phyloP scores from a whole-genome alignment of 2,329 filamentous ascomycete genomes.

The Dothiorella sarmentorum region DNA sequence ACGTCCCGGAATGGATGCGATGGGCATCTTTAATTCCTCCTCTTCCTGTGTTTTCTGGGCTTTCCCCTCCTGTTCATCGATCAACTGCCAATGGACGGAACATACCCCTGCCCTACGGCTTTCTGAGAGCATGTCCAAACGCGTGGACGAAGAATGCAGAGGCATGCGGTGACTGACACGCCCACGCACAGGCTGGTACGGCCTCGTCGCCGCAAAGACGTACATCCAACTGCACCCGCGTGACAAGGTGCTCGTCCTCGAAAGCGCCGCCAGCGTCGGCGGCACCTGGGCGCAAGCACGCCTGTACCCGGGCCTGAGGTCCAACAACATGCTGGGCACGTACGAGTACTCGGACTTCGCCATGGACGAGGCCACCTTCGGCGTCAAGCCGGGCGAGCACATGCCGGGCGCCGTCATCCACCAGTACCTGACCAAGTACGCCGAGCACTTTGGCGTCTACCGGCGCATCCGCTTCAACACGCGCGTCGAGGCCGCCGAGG shows the following conservation, averaged over 20 bases:
- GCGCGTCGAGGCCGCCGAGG: conserved; percentile 49
- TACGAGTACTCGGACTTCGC: conserved; percentile 40
- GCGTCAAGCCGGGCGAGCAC: conserved; percentile 51
- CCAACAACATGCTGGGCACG: conserved; percentile 43
- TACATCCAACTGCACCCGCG: conserved; percentile 44
- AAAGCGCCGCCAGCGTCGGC: conserved; percentile 39
- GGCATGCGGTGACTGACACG: not conserved
- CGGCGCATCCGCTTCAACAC: conserved; percentile 50
- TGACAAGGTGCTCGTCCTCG: conserved; percentile 43
- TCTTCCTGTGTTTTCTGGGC: not conserved
- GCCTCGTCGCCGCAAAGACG: conserved; percentile 48
- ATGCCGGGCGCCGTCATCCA: conserved; percentile 59
- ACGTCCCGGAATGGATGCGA: not conserved
- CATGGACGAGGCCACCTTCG: conserved; percentile 27
- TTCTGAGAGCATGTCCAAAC: not conserved
- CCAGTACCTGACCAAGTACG: conserved; percentile 50
- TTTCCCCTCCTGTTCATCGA: not conserved
- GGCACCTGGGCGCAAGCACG: conserved; percentile 44
- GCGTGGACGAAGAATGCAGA: not conserved
- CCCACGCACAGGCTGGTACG: conserved; percentile 32
- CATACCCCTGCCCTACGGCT: not conserved
- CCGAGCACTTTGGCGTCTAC: conserved; percentile 49
- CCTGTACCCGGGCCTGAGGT: conserved; percentile 43
- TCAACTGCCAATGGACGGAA: not conserved
- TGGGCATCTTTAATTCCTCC: not conserved